Evolutionary conservation across 495 filamentous ascomycete genomes (phyloP).

Genomic region (Penicillium argentinense): DNA sequence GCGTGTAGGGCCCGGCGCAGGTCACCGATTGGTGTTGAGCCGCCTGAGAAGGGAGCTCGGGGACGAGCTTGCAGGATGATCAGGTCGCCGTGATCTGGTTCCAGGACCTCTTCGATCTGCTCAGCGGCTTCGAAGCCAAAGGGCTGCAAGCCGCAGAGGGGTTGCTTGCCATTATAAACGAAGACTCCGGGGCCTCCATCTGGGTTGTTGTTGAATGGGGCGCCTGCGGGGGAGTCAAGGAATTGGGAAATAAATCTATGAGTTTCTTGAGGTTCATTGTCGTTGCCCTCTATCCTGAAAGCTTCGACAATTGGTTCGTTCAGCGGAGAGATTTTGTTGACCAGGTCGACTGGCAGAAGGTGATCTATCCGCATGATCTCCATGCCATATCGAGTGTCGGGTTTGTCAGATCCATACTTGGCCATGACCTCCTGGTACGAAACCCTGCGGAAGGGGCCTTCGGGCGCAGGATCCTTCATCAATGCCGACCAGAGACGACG

Average conservation of each 20-base stretch:
- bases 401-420: conserved; percentile 85
- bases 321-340: conserved; percentile 67
- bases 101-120: conserved; percentile 49
- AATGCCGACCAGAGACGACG: conserved; percentile 53
- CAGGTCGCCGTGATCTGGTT: conserved; percentile 67
- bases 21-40: conserved; percentile 78
- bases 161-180: conserved; percentile 65
- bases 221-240: conserved; percentile 63
- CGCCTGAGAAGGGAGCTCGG: conserved; percentile 53
- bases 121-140: conserved; percentile 76
- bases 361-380: conserved; percentile 64
- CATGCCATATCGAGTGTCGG: conserved; percentile 68
- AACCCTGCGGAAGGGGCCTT: conserved; percentile 57
- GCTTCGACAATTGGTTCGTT: conserved; percentile 65
- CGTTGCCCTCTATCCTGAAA: conserved; percentile 57
- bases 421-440: conserved; percentile 79
- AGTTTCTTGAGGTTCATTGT: conserved; percentile 48
- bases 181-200: conserved; percentile 76
- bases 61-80: conserved; percentile 78
- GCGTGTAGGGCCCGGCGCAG: conserved; percentile 71
- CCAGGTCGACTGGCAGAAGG: conserved; percentile 63
- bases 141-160: conserved; percentile 68
- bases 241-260: conserved; percentile 64
- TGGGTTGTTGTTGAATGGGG: conserved; percentile 60
- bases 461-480: conserved; percentile 39